Evolutionary conservation across 495 filamentous ascomycete species (phyloP), one percentile per base, ranked within the genome.

Genomic region (Baudoinia panamericana): DNA sequence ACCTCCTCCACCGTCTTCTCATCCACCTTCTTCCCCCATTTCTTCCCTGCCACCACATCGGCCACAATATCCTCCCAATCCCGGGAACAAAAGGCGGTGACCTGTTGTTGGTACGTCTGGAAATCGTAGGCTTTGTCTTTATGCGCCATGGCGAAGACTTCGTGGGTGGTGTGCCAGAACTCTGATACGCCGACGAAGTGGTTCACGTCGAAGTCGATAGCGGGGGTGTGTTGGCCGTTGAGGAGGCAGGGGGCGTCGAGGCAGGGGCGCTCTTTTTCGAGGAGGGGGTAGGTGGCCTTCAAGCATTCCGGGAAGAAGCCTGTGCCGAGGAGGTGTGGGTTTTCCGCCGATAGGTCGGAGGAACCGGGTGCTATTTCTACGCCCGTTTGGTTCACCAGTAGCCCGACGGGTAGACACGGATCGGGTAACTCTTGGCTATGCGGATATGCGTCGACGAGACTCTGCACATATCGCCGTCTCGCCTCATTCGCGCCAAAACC

Each of bases 81-180:
- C 52, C 81, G 78, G 15, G 72, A 76, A 55, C 90, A 99, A 48
- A 90, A 95, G 5, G 82, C 71, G 41, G 75, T 68, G 4, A 99
- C 92, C 19, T 79, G 73, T 43, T 80, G 63, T 48, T 95, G 88
- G 53, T 95, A 99, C 0, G 80, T 85, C 24, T 79, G 72, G 50
- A 93, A 90, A 48, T 96, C 90, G 59, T 96, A 96, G 0, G 81
- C 74, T 49, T 81, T 82, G 48, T 92, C 80, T 38, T 79, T 80
- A 52, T 82, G 70, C 20, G 74, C 75, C 56, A 75, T 76, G 45
- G 84, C 81, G 52, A 96, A 95, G 0, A 95, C 76, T 34, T 92
- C 84, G 53, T 95, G 88, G 0, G 90, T 99, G 0, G 88, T 94
- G 62, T 99, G 90, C 90, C 90, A 99, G 56, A 93, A 99, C 56